phyloP scores from a whole-genome alignment of 1,284 basidiomycete genomes.

The Gomphus bonarii region DNA sequence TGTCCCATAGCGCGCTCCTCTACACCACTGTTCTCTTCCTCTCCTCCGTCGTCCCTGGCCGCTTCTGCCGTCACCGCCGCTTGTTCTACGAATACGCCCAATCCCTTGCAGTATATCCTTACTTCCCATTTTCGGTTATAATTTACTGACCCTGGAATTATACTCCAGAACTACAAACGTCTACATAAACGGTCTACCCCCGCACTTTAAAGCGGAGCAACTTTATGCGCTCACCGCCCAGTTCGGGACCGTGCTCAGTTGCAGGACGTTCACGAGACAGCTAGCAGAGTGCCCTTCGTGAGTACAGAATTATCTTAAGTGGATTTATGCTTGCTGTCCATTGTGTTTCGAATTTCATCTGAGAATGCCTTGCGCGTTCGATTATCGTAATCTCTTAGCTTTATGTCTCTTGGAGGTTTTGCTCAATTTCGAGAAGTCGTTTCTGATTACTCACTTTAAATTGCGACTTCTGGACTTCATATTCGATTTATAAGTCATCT shows the following conservation, averaged over 20 bases:
- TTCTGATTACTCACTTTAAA: too few relatives aligned
- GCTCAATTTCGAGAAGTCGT: too few relatives aligned
- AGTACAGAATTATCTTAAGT: slow-evolving; percentile 13
- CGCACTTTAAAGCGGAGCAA: slow-evolving; percentile 52
- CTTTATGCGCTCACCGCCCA: slow-evolving; percentile 43
- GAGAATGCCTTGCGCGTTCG: too few relatives aligned
- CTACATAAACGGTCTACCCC: slow-evolving; percentile 58
- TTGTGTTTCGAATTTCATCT: too few relatives aligned
- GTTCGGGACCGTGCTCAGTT: slow-evolving; percentile 47
- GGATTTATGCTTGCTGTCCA: not conserved
- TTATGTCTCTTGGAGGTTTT: too few relatives aligned
- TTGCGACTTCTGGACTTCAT: too few relatives aligned
- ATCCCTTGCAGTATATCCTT: slow-evolving; percentile 7
- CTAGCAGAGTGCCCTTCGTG: slow-evolving; percentile 36
- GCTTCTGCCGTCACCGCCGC: slow-evolving; percentile 1
- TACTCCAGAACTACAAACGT: slow-evolving; percentile 34
- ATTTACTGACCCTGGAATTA: not conserved
- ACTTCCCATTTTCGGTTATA: not conserved
- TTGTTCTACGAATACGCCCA: slow-evolving; percentile 9
- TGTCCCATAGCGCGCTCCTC: not conserved
- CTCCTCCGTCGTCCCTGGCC: not conserved
- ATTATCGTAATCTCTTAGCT: too few relatives aligned
- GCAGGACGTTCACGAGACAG: slow-evolving; percentile 53
- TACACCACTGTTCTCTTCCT: not conserved
- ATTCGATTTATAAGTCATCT: too few relatives aligned